Evolutionary conservation across 345 rosid species (phyloP).

Genomic region (Erucastrum elatum): DNA sequence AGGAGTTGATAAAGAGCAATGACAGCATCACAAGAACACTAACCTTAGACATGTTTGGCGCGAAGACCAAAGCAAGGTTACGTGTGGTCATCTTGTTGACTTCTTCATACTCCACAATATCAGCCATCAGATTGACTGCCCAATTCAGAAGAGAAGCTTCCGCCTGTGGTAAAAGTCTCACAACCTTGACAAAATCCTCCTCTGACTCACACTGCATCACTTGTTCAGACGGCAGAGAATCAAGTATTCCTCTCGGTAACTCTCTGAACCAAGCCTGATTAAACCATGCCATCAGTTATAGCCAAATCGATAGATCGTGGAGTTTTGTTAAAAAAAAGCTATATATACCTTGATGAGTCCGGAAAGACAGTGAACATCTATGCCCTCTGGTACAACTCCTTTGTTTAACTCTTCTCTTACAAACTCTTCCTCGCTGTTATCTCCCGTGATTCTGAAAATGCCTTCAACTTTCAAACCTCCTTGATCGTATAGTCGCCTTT

Average conservation of each 20-base stretch:
- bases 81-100: slow-evolving; percentile 92
- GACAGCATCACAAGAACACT: slow-evolving; percentile 25
- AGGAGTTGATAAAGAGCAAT: background rate
- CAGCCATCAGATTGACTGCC: slow-evolving; percentile 89
- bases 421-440: slow-evolving; percentile 76
- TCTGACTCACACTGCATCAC: slow-evolving; percentile 81
- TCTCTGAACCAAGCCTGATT: slow-evolving; percentile 95
- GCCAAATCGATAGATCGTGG: background rate
- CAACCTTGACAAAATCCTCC: slow-evolving; percentile 74
- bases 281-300: background rate
- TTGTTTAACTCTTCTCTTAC: slow-evolving; percentile 75
- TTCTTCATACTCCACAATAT: slow-evolving; percentile 66
- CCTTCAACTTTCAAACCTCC: slow-evolving; percentile 91
- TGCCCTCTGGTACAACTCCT: slow-evolving; percentile 65
- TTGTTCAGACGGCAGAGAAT: slow-evolving; percentile 71
- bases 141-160: slow-evolving; percentile 80
- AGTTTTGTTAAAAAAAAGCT: background rate
- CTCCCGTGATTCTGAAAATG: slow-evolving; percentile 81
- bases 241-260: slow-evolving; percentile 76
- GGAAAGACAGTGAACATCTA: slow-evolving; percentile 85
- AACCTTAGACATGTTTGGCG: slow-evolving; percentile 94
- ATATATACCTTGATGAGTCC: slow-evolving; percentile 52
- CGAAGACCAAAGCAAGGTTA: slow-evolving; percentile 84
- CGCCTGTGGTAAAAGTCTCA: slow-evolving; percentile 71
- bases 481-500: slow-evolving; percentile 67